A percentile compares a stretch with the other conserved stretches of the same genome.
Evolutionary conservation across 306 rosid species (phyloP).

Genomic region (Quillaja saponaria): DNA sequence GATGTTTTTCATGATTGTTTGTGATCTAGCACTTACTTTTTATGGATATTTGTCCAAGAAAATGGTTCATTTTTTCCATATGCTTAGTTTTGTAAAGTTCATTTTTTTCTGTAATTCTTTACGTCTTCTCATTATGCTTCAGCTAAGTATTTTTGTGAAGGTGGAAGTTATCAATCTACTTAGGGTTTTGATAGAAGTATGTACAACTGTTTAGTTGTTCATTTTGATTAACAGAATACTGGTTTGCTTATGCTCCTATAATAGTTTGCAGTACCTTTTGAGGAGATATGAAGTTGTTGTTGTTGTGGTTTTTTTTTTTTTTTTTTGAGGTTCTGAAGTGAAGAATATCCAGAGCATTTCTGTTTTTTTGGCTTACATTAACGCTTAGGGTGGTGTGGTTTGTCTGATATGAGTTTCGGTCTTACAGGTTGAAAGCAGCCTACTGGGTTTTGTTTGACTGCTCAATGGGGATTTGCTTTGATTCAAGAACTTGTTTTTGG

Average conservation of each 20-base stretch:
- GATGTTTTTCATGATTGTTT: constrained; percentile 8
- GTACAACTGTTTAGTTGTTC: neutral
- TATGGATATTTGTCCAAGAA: constrained; percentile 28
- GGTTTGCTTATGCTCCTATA: no score
- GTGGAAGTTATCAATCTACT: constrained; percentile 10
- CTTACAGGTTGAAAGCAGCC: constrained; percentile 36
- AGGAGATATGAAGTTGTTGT: neutral
- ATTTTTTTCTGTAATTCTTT: constrained; percentile 15
- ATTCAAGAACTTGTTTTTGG: constrained; percentile 18
- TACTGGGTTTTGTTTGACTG: constrained; percentile 36
- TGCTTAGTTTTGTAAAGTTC: neutral
- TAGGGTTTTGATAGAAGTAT: constrained; percentile 43
- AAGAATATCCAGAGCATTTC: neutral
- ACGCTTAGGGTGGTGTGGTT: neutral
- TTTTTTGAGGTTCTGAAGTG: neutral
- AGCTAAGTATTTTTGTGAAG: constrained; percentile 14
- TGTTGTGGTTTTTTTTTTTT: neutral
- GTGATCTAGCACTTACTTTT: constrained; percentile 30
- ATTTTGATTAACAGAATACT: no score
- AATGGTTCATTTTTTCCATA: neutral
- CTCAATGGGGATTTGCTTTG: constrained; percentile 23
- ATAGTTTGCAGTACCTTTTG: no score
- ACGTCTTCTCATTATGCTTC: constrained; percentile 23
- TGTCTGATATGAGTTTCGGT: constrained; percentile 27
- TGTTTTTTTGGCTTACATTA: constrained; percentile 9